Base-by-base conservation (phyloP, 495 filamentous ascomycete species). In the Lasiosphaeris hirsuta region DNA sequence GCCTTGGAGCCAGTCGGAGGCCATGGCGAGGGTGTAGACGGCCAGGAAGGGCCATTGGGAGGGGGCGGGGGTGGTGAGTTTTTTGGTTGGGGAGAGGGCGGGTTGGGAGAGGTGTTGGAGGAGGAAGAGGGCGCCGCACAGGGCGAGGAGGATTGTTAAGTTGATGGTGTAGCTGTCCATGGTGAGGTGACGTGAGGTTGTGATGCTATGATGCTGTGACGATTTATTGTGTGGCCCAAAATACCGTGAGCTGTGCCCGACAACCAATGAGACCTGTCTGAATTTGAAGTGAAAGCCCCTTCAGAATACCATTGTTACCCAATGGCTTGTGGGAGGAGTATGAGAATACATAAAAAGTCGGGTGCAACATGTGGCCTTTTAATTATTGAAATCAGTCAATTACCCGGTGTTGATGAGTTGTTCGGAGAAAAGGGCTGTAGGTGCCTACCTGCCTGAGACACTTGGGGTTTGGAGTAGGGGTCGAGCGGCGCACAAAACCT, bases 1-100 rank as follows among this genome's bases (percentile, higher is more conserved):
- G 19, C 79, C 79, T 73, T 84, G 79, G 41, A 82, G 69, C 78
- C 79, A 82, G 61, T 84, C 79, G n/a, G 80, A 73, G 57, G 71
- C 72, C 72, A 75, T 75, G 11, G 75, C 70, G 7, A 83, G 76
- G 33, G 67, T 69, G 53, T 81, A 84, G 8, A 77, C 78, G 11
- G 62, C 40, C 8, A 77, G 61, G 61, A 78, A 79, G n/a, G 73
- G 56, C 30, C 63, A 40, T 23, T 61, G 57, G 9, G 55, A 54
- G 30, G 48, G 41, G 43, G 4, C 18, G 0, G 0, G 38, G 18
- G n/a, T 46, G 0, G 14, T n/a, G 43, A 47, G 18, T 17, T 13
- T 51, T 54, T 11, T 4, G 41, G 10, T 18, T 44, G 14, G 18
- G 19, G 3, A 33, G 46, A 35, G 6, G 8, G n/a, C 13, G 38